phyloP scores from a whole-genome alignment of 768 basidiomycete species.

The Macrolepiota fuliginosa region DNA sequence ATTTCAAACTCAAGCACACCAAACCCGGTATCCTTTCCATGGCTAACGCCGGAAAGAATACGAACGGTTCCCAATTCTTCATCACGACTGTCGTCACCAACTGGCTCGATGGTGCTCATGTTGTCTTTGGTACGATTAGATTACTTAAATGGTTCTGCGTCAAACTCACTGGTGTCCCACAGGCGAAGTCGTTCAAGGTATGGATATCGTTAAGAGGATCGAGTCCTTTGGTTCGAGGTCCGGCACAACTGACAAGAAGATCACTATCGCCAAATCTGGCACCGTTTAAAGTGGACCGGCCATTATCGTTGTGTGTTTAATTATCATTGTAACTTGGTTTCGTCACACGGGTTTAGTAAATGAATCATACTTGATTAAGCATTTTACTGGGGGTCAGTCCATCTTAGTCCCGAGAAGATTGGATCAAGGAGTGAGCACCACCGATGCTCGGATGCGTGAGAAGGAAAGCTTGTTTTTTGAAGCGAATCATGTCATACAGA shows the following conservation, averaged over 20 bases:
- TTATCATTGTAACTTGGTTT: neutral
- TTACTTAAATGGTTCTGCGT: constrained; percentile 3
- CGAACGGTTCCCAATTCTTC: constrained; percentile 90
- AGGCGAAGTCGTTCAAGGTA: constrained; percentile 68
- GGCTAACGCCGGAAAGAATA: constrained; percentile 81
- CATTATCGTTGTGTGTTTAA: too few relatives aligned
- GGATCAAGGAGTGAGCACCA: too few relatives aligned
- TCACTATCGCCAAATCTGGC: constrained; percentile 60
- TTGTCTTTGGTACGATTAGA: constrained; percentile 70
- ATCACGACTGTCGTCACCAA: constrained; percentile 76
- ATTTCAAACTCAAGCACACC: constrained; percentile 74
- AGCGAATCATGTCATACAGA: neutral
- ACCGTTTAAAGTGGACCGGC: constrained; percentile 30
- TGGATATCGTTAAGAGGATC: constrained; percentile 49
- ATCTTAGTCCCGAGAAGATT: too few relatives aligned
- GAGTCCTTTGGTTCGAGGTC: constrained; percentile 36
- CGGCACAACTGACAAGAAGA: constrained; percentile 39
- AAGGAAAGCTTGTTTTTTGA: too few relatives aligned
- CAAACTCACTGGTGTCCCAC: neutral
- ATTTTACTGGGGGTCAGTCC: too few relatives aligned
- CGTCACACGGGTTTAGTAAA: too few relatives aligned
- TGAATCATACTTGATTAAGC: too few relatives aligned
- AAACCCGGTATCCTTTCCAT: constrained; percentile 70
- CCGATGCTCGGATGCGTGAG: too few relatives aligned
- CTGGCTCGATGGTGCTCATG: constrained; percentile 83